These are phyloP conservation scores for Phyllosticta citriasiana DNA, from an alignment of 2,329 filamentous ascomycete species.

Conservation along the genomic window DNA sequence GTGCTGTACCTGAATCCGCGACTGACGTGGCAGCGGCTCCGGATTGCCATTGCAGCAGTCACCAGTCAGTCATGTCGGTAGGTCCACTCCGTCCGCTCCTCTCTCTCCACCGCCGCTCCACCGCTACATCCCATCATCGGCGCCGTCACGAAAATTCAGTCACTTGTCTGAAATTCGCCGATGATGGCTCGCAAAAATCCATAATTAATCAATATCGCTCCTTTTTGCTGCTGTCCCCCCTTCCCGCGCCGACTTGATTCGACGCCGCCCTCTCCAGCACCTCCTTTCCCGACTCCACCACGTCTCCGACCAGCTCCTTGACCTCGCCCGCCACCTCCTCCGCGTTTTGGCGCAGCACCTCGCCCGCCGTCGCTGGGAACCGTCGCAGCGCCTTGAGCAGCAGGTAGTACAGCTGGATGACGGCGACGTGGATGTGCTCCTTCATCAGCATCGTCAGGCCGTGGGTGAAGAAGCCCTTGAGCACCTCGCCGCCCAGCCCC, in stretches of 20 bases:
- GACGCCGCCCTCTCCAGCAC: conserved; percentile 18
- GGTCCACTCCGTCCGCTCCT: too few species aligned
- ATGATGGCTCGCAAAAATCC: not conserved
- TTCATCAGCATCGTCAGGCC: conserved; percentile 83
- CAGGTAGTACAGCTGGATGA: conserved; percentile 63
- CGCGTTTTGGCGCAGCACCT: conserved; percentile 17
- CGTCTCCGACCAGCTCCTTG: conserved; percentile 20
- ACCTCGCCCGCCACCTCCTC: conserved; percentile 18
- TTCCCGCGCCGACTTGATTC: conserved; percentile 20
- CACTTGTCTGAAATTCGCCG: not conserved
- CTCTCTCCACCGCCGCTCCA: not conserved
- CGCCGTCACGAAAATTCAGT: not conserved
- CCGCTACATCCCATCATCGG: not conserved
- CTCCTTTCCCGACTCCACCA: conserved; percentile 19
- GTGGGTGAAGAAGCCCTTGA: conserved; percentile 78
- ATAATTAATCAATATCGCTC: not conserved
- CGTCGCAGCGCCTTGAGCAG: conserved; percentile 40
- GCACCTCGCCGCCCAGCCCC: conserved; percentile 63
- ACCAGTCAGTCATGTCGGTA: too few species aligned
- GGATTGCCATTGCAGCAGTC: not conserved
- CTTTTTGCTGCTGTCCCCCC: conserved; percentile 9
- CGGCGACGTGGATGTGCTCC: conserved; percentile 60
- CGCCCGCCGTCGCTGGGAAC: conserved; percentile 27
- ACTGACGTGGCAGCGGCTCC: not conserved
- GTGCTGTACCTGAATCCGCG: not conserved